A percentile compares a stretch with the other conserved stretches of the same genome.
phyloP scores from a whole-genome alignment of 306 rosid species.

The Sphenostylis stenocarpa region DNA sequence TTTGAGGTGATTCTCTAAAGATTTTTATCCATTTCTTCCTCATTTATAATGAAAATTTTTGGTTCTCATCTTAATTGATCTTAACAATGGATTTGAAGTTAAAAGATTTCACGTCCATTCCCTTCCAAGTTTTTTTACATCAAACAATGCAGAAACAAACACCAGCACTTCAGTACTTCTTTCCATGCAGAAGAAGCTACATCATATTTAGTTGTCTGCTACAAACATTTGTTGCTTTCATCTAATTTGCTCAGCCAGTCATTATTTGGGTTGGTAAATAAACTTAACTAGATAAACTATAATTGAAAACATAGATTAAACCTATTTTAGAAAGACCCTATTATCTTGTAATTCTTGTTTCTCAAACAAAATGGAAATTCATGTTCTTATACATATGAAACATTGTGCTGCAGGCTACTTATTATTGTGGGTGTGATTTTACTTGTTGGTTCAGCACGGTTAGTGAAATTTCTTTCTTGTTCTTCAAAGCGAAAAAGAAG shows the following conservation, averaged over 20 bases:
- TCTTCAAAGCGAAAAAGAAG: slow-evolving; percentile 45
- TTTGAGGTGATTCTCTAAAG: not conserved
- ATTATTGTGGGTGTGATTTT: slow-evolving; percentile 81
- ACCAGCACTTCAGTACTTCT: not conserved
- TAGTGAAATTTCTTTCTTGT: slow-evolving; percentile 54
- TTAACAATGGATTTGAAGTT: not conserved
- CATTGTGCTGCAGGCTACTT: slow-evolving; percentile 63
- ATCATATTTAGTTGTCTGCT: not conserved
- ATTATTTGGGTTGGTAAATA: slow-evolving; percentile 8
- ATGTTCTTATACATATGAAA: slow-evolving; percentile 7
- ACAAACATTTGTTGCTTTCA: not conserved
- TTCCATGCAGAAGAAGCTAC: not conserved
- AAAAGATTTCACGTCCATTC: not conserved
- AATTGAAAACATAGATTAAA: not conserved
- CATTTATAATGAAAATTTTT: not conserved
- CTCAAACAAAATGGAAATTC: not conserved
- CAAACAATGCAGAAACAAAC: slow-evolving; percentile 8
- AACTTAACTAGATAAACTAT: not conserved
- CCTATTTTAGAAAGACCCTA: not conserved
- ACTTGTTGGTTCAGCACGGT: slow-evolving; percentile 81
- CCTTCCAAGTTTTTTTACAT: not conserved
- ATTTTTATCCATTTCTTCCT: not conserved
- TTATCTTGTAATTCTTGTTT: not conserved
- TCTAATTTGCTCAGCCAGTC: slow-evolving; percentile 1
- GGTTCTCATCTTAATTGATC: slow-evolving; percentile 11